phyloP scores from a whole-genome alignment of 169 alveolate genomes.

The Plasmodium berghei region DNA sequence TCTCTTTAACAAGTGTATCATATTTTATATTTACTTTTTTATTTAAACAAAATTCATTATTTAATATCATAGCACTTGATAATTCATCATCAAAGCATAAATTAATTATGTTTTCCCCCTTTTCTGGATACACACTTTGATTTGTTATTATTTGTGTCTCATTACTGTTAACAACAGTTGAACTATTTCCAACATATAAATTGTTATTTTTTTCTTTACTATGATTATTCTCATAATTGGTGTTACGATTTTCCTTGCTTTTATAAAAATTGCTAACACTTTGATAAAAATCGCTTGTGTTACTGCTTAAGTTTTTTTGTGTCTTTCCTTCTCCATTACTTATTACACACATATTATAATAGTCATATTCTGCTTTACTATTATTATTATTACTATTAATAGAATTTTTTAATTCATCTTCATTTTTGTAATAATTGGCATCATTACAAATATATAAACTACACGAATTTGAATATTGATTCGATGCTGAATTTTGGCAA shows the following conservation, averaged over 20 bases:
- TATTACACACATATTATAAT: conserved; percentile 30
- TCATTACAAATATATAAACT: conserved; percentile 9
- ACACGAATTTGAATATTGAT: background rate
- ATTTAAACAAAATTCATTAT: conserved; percentile 25
- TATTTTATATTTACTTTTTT: conserved; percentile 9
- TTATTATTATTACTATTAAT: background rate
- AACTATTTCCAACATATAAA: background rate
- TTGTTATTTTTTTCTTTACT: conserved; percentile 11
- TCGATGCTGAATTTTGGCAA: background rate
- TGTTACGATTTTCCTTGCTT: conserved; percentile 45
- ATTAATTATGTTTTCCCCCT: conserved; percentile 36
- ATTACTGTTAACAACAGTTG: conserved; percentile 34
- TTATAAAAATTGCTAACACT: conserved; percentile 64
- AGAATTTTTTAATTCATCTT: conserved; percentile 11
- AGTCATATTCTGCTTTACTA: background rate
- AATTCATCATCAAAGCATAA: conserved; percentile 71
- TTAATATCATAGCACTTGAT: conserved; percentile 58
- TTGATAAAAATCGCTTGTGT: conserved; percentile 69
- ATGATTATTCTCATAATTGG: background rate
- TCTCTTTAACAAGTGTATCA: conserved; percentile 3
- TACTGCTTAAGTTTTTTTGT: conserved; percentile 52
- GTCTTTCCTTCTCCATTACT: conserved; percentile 4
- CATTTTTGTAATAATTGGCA: conserved; percentile 10
- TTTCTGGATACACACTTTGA: conserved; percentile 13
- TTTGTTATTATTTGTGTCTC: conserved; percentile 40